These are phyloP conservation scores for Stagonosporopsis chrysanthemi DNA, from an alignment of 2,329 filamentous ascomycete species.

Conservation along the genomic window DNA sequence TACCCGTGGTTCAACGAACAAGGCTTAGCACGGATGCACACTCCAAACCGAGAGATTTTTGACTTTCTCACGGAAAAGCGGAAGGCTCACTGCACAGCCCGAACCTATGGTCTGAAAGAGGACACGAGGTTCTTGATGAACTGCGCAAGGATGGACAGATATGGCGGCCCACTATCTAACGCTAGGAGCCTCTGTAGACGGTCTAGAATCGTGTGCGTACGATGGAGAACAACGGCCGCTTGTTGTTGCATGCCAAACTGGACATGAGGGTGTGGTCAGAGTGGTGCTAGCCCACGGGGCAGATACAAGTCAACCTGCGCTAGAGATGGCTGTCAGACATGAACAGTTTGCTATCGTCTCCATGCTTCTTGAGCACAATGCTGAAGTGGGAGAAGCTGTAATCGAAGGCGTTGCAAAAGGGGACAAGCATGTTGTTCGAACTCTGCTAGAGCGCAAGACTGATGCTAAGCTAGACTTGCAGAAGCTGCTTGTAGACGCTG, in stretches of 20 bases:
- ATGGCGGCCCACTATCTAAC: slow-evolving; percentile 7
- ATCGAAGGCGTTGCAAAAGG: neutral
- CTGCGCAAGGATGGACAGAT: slow-evolving; percentile 15
- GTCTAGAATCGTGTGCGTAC: neutral
- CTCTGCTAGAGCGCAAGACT: too few relatives aligned
- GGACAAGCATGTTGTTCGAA: too few relatives aligned
- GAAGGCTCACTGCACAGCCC: neutral
- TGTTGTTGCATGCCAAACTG: neutral
- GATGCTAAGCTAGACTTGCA: too few relatives aligned
- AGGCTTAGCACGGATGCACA: neutral
- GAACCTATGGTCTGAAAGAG: neutral
- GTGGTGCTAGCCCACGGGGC: neutral
- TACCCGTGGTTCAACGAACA: slow-evolving; percentile 1
- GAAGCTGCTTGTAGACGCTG: too few relatives aligned
- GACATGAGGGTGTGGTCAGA: neutral
- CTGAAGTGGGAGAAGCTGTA: neutral
- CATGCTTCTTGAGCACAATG: neutral
- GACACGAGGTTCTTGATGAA: slow-evolving; percentile 1
- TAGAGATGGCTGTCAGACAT: neutral
- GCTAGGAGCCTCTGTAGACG: slow-evolving; percentile 9
- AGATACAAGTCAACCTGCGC: neutral
- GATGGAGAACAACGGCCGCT: neutral
- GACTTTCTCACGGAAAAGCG: neutral
- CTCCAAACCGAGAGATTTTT: neutral
- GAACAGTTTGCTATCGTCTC: neutral